Percentiles rank a stretch among this genome's conserved stretches.
Conservation (phyloP, 169 alveolate species). For the Plasmodium vivax region DNA sequence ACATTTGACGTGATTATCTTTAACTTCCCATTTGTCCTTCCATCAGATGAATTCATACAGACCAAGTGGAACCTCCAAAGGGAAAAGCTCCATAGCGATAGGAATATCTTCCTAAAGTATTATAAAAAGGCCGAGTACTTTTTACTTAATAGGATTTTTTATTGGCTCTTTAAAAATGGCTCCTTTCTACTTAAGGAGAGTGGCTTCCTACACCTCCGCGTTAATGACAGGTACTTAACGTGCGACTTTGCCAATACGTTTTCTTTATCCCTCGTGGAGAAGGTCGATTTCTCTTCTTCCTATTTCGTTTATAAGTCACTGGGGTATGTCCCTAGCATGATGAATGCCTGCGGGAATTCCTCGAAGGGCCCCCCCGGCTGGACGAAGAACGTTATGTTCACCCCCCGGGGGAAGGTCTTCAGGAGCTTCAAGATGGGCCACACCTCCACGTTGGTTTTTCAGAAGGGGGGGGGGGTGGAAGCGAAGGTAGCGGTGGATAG, state of each 20-base stretch:
- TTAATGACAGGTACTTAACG: slow-evolving; percentile 50
- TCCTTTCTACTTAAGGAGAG: slow-evolving; percentile 1
- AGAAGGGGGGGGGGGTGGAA: not conserved
- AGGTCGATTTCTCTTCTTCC: slow-evolving; percentile 21
- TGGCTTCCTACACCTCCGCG: slow-evolving; percentile 42
- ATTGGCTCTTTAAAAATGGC: slow-evolving; percentile 25
- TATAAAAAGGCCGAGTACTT: slow-evolving; percentile 39
- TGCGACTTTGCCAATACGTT: slow-evolving; percentile 5
- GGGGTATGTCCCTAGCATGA: slow-evolving; percentile 23
- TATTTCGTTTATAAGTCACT: slow-evolving; percentile 19
- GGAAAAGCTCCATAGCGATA: not conserved
- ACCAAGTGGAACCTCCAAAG: slow-evolving; percentile 16
- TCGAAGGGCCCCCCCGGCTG: not conserved
- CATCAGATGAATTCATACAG: slow-evolving; percentile 16
- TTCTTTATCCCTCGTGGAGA: slow-evolving; percentile 3
- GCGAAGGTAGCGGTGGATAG: not conserved
- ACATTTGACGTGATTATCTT: slow-evolving; percentile 42
- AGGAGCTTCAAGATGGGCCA: slow-evolving; percentile 47
- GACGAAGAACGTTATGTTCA: slow-evolving; percentile 29
- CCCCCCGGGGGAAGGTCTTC: slow-evolving; percentile 43
- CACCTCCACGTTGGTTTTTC: slow-evolving; percentile 48
- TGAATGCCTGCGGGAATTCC: slow-evolving; percentile 3
- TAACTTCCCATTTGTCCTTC: slow-evolving; percentile 51
- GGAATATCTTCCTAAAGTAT: slow-evolving; percentile 17
- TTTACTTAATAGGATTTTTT: slow-evolving; percentile 3